Conservation (phyloP, 2,329 filamentous ascomycete species). For the Emmonsia crescens region DNA sequence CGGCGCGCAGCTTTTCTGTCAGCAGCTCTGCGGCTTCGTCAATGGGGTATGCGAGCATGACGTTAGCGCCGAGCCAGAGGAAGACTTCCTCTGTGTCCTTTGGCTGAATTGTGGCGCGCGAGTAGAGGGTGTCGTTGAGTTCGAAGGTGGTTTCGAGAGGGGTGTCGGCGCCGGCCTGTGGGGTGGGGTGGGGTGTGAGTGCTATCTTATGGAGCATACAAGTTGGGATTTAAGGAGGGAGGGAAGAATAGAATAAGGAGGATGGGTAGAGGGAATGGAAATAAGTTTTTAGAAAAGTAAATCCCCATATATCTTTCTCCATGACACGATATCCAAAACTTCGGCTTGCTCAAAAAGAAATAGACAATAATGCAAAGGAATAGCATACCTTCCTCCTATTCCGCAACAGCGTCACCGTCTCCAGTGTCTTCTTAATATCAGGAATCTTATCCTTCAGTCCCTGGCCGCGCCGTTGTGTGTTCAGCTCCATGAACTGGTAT, state of each 20-base stretch:
- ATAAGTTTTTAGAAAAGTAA: neutral
- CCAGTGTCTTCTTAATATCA: slow-evolving; percentile 90
- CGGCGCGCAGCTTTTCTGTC: slow-evolving; percentile 63
- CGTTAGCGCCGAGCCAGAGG: slow-evolving; percentile 95
- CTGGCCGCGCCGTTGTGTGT: slow-evolving; percentile 69
- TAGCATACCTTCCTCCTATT: slow-evolving; percentile 55
- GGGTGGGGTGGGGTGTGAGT: neutral
- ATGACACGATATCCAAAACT: neutral
- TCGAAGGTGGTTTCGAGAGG: slow-evolving; percentile 89
- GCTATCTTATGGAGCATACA: neutral
- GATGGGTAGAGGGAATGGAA: no score
- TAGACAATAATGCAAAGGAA: neutral
- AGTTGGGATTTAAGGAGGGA: neutral
- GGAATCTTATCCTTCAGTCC: slow-evolving; percentile 91
- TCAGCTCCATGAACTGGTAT: slow-evolving; percentile 99
- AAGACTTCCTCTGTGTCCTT: slow-evolving; percentile 74
- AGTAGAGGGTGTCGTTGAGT: slow-evolving; percentile 89
- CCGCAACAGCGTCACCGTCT: slow-evolving; percentile 79
- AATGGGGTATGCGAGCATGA: slow-evolving; percentile 93
- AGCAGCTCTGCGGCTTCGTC: slow-evolving; percentile 75
- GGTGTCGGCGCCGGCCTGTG: slow-evolving; percentile 27
- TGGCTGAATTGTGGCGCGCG: slow-evolving; percentile 69
- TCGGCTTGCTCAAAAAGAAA: neutral
- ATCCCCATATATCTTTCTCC: neutral
- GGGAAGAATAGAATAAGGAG: no score